phyloP scores from a whole-genome alignment of 768 basidiomycete species.

The Imleria badia region DNA sequence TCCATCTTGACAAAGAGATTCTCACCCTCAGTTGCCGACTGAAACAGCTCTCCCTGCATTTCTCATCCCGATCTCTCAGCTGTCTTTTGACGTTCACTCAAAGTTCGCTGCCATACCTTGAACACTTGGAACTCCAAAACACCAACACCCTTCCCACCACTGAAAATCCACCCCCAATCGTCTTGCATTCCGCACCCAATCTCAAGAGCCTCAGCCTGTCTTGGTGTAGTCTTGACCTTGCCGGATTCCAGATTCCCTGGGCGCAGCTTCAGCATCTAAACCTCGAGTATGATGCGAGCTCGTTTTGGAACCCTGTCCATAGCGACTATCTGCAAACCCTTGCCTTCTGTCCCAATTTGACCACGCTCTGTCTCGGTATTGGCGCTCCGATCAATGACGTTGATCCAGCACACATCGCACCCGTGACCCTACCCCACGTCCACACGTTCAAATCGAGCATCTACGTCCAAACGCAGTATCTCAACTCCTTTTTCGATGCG shows the following conservation, averaged over 20 bases:
- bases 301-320: constrained; percentile 31
- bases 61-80: constrained; percentile 26
- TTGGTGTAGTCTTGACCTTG: constrained; percentile 29
- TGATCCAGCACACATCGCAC: constrained; percentile 9
- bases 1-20: constrained; percentile 31
- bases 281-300: constrained; percentile 29
- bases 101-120: constrained; percentile 20
- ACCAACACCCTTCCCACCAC: constrained; percentile 23
- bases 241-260: constrained; percentile 29
- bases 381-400: constrained; percentile 17
- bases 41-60: constrained; percentile 18
- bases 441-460: constrained; percentile 27
- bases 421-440: constrained; percentile 29
- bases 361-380: constrained; percentile 28
- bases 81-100: constrained; percentile 30
- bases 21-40: constrained; percentile 24
- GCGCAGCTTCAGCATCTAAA: constrained; percentile 26
- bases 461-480: constrained; percentile 29
- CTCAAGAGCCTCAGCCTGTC: constrained; percentile 29
- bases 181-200: constrained; percentile 25
- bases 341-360: constrained; percentile 26
- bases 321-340: constrained; percentile 29
- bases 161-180: constrained; percentile 26
- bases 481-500: constrained; percentile 25
- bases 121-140: constrained; percentile 28